Conservation (phyloP, 2,329 filamentous ascomycete species). For the Colletotrichum melonis region DNA sequence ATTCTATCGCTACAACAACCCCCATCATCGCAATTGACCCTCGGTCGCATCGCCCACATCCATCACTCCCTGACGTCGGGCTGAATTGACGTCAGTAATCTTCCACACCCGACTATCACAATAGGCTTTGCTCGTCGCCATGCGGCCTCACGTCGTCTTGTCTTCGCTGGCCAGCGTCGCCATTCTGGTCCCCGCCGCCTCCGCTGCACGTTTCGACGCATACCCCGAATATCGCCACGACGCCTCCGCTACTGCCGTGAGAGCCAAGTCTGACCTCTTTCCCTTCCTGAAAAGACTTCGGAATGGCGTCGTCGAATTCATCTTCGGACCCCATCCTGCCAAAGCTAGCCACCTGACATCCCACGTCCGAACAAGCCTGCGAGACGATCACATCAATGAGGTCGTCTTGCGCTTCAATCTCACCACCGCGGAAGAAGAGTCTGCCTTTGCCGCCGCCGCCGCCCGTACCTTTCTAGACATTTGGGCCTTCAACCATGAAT, state of each 20-base stretch:
- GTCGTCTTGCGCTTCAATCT: constrained; percentile 92
- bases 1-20: constrained; percentile 33
- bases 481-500: constrained; percentile 85
- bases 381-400: constrained; percentile 76
- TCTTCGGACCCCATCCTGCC: constrained; percentile 59
- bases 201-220: constrained; percentile 44
- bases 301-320: constrained; percentile 59
- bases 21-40: background rate
- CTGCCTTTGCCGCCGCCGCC: constrained; percentile 77
- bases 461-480: constrained; percentile 86
- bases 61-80: background rate
- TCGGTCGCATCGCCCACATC: background rate
- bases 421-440: constrained; percentile 74
- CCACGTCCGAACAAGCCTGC: constrained; percentile 58
- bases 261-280: constrained; percentile 46
- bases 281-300: constrained; percentile 63
- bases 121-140: background rate
- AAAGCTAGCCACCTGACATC: constrained; percentile 44
- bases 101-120: background rate
- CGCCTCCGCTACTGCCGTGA: constrained; percentile 23
- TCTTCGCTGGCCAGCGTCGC: constrained; percentile 8
- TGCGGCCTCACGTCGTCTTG: constrained; percentile 24
- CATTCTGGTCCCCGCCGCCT: constrained; percentile 41
- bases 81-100: background rate
- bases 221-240: constrained; percentile 35